Percentiles rank a stretch among this genome's conserved stretches.
These are phyloP conservation scores for Pestalotiopsis sp. DNA, from an alignment of 2,329 filamentous ascomycete genomes.

Conservation along the genomic window DNA sequence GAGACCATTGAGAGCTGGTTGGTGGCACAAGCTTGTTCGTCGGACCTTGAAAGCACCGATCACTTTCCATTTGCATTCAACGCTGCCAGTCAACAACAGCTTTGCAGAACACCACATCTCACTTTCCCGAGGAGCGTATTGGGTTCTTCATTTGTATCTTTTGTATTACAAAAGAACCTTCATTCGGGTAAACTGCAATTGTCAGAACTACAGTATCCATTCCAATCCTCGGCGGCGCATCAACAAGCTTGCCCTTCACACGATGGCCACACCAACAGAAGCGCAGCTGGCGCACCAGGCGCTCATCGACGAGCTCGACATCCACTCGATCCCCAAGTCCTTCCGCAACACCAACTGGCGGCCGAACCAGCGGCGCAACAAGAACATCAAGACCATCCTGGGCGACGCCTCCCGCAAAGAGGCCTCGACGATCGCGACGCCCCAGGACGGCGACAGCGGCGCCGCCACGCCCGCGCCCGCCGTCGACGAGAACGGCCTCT, in stretches of 20 bases:
- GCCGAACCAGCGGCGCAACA: constrained; percentile 93
- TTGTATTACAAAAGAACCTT: background rate
- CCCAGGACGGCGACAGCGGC: constrained; percentile 66
- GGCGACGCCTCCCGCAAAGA: constrained; percentile 87
- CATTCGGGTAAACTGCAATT: background rate
- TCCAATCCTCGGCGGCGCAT: background rate
- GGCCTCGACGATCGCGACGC: constrained; percentile 80
- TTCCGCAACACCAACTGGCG: constrained; percentile 93
- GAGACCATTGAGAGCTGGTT: background rate
- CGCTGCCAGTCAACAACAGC: background rate
- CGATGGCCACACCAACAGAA: constrained; percentile 66
- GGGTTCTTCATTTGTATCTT: background rate
- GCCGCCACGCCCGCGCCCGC: constrained; percentile 56
- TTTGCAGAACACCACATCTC: background rate
- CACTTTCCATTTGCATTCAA: background rate
- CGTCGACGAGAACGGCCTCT: constrained; percentile 29
- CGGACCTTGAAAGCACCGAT: constrained; percentile 8
- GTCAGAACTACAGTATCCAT: background rate
- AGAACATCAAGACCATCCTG: constrained; percentile 96
- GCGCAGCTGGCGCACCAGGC: constrained; percentile 79
- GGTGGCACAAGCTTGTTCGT: background rate
- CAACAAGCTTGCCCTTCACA: background rate
- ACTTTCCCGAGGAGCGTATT: background rate
- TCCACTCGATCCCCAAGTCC: constrained; percentile 80
- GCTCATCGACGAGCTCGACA: constrained; percentile 89